Evolutionary conservation across 352 stramenopile species (phyloP), one percentile per base, ranked within the genome.

Genomic region (Blastocystis sp.): DNA sequence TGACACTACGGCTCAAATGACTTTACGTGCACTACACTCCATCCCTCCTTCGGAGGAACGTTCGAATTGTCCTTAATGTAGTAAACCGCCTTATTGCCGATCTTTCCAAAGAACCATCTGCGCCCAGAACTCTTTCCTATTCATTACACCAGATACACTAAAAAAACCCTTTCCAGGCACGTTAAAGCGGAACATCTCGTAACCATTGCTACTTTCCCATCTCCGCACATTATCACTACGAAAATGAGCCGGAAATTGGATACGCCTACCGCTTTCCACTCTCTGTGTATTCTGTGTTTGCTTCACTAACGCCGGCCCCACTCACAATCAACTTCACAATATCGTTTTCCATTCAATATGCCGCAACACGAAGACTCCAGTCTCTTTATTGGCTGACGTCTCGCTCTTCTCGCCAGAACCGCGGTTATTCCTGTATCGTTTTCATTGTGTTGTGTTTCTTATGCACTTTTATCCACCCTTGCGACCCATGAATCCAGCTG

Each of bases 131-230:
- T 81, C 40, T 21, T 63, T 64, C 71, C 71, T 81, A 38, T 28
- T 17, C 24, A 14, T 81, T 11, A 81, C 7, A 66, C 34, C 6
- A 54, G 19, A 14, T 40, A 64, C 28, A 66, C 1, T 48, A 48
- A 24, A 81, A 34, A 43, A 21, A 81, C 71, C 52, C 71, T 81
- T 81, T 81, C 71, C 71, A 40, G 71, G 71, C 19, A 81, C 71
- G 52, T 81, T 81, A 64, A 81, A 81, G n/a, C 71, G 71, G 71
- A 81, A 81, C 57, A 81, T 81, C 71, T 81, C 71, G 66, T 57
- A 81, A 3, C 71, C 71, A 9, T 64, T 42, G 65, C 66, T 48
- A 66, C 71, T 81, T 43, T 81, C 71, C 71, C 71, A 81, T 81
- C 71, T 63, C 43, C 52, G n/a, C 21, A 81, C 71, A 52, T 54